These are phyloP conservation scores for Aspergillus pseudonomiae DNA, from an alignment of 2,329 filamentous ascomycete species.

Conservation along the genomic window DNA sequence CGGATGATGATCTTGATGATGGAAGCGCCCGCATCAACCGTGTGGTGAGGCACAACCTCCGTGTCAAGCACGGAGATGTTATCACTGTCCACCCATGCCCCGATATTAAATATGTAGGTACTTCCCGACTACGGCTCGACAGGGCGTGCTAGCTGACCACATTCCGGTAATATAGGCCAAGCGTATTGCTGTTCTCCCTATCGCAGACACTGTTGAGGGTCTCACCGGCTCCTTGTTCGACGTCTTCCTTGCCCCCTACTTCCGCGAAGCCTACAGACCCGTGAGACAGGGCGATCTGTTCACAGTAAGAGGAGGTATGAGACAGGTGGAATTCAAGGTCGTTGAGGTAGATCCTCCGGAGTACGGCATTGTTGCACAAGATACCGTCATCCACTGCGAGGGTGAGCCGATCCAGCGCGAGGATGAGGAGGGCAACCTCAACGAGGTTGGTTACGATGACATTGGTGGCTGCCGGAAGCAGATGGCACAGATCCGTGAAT, in stretches of 20 bases:
- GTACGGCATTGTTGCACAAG: slow-evolving; percentile 97
- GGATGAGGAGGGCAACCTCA: slow-evolving; percentile 98
- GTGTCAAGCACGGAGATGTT: slow-evolving; percentile 97
- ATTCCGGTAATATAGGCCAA: slow-evolving; percentile 69
- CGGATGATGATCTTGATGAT: slow-evolving; percentile 97
- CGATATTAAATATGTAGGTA: slow-evolving; percentile 99
- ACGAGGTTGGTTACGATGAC: slow-evolving; percentile 98
- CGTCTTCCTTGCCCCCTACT: slow-evolving; percentile 98
- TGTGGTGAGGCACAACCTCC: slow-evolving; percentile 95
- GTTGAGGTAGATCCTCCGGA: slow-evolving; percentile 98
- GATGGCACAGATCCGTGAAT: slow-evolving; percentile 98
- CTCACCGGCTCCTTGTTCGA: slow-evolving; percentile 97
- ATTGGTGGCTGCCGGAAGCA: slow-evolving; percentile 99
- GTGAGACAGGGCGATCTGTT: slow-evolving; percentile 97
- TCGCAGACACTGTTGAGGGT: slow-evolving; percentile 97
- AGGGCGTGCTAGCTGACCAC: not conserved
- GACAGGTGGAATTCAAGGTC: slow-evolving; percentile 99
- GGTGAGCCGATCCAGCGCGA: slow-evolving; percentile 96
- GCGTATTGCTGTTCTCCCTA: slow-evolving; percentile 96
- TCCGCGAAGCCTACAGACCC: slow-evolving; percentile 97
- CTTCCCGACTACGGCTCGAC: not conserved
- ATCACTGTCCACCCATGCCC: slow-evolving; percentile 97
- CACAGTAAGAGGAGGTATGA: slow-evolving; percentile 96
- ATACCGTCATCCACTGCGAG: slow-evolving; percentile 98
- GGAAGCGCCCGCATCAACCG: slow-evolving; percentile 97